phyloP scores from a whole-genome alignment of 225 moss, liverwort and hornwort genomes.

The Sphagnum contortum region DNA sequence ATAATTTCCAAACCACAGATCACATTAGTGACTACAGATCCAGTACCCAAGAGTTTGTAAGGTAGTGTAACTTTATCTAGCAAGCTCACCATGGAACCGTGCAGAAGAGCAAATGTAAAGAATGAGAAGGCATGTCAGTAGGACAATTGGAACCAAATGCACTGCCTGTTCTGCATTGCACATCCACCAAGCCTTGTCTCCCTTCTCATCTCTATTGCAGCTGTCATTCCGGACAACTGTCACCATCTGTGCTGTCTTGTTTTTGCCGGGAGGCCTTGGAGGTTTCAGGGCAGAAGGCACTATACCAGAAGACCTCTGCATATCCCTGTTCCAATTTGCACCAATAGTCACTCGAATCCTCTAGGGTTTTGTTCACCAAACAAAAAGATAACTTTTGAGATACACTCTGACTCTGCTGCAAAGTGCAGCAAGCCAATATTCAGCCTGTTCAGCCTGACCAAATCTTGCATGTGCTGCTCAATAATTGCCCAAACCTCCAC shows the following conservation, averaged over 20 bases:
- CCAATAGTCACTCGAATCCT: no score
- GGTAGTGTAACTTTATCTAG: no score
- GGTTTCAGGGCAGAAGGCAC: slow-evolving; percentile 13
- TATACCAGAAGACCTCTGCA: slow-evolving; percentile 12
- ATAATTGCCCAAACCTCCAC: no score
- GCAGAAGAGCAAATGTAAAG: slow-evolving; percentile 22
- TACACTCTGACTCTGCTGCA: no score
- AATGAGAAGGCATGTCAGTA: slow-evolving; percentile 19
- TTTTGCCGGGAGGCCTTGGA: slow-evolving; percentile 10
- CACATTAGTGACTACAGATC: background rate
- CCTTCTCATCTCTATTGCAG: slow-evolving; percentile 13
- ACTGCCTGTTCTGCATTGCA: slow-evolving; percentile 22
- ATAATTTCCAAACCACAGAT: no score
- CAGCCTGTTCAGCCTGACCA: no score
- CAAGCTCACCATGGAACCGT: slow-evolving; percentile 14
- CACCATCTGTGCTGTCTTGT: slow-evolving; percentile 4
- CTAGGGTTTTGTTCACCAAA: no score
- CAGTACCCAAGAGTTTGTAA: background rate
- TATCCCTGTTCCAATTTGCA: background rate
- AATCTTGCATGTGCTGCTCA: no score
- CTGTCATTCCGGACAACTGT: slow-evolving; percentile 1
- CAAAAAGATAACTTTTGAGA: no score
- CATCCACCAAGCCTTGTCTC: slow-evolving; percentile 15
- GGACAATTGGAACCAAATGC: slow-evolving; percentile 20
- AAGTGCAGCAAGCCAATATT: no score